These are phyloP conservation scores for Botrytis deweyae DNA, from an alignment of 2,329 filamentous ascomycete species.

Conservation along the genomic window DNA sequence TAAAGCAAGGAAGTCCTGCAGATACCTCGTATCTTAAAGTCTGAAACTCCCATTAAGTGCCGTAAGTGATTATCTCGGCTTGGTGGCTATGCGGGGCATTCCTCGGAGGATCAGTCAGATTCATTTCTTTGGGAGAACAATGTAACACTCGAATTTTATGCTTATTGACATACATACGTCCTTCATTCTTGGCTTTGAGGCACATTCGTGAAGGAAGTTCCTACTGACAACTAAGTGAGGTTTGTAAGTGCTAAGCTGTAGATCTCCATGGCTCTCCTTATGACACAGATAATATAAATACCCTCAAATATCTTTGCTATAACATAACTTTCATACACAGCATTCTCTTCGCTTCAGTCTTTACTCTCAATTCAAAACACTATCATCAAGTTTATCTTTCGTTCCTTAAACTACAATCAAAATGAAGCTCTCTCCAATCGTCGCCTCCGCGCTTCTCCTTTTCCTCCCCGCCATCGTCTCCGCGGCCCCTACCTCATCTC, in stretches of 20 bases:
- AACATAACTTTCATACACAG: neutral
- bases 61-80: neutral
- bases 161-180: neutral
- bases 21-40: neutral
- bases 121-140: neutral
- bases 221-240: neutral
- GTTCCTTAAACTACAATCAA: neutral
- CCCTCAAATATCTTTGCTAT: neutral
- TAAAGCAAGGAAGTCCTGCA: neutral
- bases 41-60: neutral
- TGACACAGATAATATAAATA: neutral
- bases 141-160: neutral
- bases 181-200: neutral
- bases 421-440: slow-evolving; percentile 2
- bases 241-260: neutral
- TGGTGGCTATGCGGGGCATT: neutral
- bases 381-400: neutral
- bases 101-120: neutral
- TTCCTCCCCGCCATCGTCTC: slow-evolving; percentile 12
- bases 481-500: neutral
- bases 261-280: neutral
- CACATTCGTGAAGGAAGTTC: neutral
- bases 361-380: neutral
- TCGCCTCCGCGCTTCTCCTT: slow-evolving; percentile 1
- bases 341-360: neutral